Percentiles rank a stretch among this genome's conserved stretches.
These are phyloP conservation scores for Glycine tomentella DNA, from an alignment of 306 rosid genomes.

Conservation along the genomic window DNA sequence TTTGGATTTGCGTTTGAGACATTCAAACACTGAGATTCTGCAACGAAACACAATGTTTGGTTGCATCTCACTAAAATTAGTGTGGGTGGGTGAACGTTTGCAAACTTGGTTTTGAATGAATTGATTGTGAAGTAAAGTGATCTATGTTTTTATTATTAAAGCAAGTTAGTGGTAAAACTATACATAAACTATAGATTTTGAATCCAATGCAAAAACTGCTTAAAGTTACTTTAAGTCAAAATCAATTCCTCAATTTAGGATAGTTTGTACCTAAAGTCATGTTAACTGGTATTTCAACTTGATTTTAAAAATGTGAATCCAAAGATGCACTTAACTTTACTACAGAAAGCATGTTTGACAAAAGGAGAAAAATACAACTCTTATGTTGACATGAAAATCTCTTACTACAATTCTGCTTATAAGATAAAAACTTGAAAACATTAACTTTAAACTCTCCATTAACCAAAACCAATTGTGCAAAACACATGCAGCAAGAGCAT, in stretches of 20 bases:
- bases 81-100: too few relatives aligned
- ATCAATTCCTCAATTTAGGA: not conserved
- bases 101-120: too few relatives aligned
- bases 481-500: not conserved
- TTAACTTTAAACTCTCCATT: not conserved
- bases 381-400: not conserved
- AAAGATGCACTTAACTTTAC: not conserved
- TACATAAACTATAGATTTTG: not conserved
- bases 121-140: too few relatives aligned
- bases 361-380: not conserved
- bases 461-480: not conserved
- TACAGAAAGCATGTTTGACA: not conserved
- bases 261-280: not conserved
- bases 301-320: too few relatives aligned
- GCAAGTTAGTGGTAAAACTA: not conserved
- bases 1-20: not conserved
- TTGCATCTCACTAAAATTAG: not conserved
- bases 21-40: too few relatives aligned
- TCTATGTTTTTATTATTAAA: not conserved
- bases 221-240: not conserved
- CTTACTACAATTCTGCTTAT: not conserved
- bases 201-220: not conserved
- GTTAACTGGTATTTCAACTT: not conserved
- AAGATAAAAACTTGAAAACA: not conserved
- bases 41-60: not conserved